Percentiles rank a stretch among this genome's conserved stretches.
Evolutionary conservation across 306 rosid species (phyloP).

Genomic region (Pyrus communis): DNA sequence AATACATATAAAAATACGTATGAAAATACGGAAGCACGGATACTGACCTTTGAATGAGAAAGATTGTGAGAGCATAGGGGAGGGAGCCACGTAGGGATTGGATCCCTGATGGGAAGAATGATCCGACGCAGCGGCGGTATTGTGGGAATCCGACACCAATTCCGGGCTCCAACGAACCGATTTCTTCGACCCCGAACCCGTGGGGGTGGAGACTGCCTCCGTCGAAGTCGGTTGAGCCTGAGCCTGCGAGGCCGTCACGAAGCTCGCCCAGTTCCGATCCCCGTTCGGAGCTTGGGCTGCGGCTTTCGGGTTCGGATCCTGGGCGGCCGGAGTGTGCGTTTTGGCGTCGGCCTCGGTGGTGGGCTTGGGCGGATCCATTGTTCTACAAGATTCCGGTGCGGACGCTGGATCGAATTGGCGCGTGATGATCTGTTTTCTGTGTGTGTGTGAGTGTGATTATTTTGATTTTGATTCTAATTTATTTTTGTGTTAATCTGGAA

Average conservation of each 20-base stretch:
- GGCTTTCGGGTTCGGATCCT: conserved; percentile 13
- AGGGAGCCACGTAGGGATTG: conserved; percentile 13
- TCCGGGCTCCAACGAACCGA: conserved; percentile 86
- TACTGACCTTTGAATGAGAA: conserved; percentile 48
- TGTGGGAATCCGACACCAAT: conserved; percentile 51
- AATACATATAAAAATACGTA: not conserved
- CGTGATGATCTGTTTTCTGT: not conserved
- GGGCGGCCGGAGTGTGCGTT: not conserved
- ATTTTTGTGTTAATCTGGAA: not conserved
- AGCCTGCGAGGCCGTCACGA: conserved; percentile 30
- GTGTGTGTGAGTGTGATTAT: not conserved
- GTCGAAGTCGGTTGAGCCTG: not conserved
- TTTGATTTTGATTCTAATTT: not conserved
- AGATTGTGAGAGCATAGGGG: conserved; percentile 30
- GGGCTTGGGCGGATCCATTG: conserved; percentile 47
- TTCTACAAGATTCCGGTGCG: not conserved
- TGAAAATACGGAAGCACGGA: not conserved
- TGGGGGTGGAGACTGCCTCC: conserved; percentile 6
- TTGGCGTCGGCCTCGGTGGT: conserved; percentile 11
- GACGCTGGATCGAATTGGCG: not conserved
- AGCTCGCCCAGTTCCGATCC: conserved; percentile 21
- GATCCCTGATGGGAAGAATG: conserved; percentile 29
- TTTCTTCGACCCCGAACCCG: conserved; percentile 41
- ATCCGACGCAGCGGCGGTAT: conserved; percentile 3
- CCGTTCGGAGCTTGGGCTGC: conserved; percentile 17